phyloP scores from a whole-genome alignment of 495 filamentous ascomycete genomes.

The Neurospora sp. region DNA sequence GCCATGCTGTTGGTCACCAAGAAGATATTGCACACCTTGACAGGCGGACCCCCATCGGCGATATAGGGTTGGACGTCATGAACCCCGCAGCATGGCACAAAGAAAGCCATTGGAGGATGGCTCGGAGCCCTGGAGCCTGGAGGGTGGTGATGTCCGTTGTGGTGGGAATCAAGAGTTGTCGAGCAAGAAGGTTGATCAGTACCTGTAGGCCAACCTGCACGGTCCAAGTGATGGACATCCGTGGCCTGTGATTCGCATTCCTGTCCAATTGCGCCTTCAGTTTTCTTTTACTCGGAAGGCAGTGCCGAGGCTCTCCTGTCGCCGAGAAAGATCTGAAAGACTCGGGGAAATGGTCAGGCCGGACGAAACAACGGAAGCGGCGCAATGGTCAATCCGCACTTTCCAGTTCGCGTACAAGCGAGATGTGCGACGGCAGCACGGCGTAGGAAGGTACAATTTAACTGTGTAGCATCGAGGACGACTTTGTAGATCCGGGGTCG shows the following conservation, averaged over 20 bases:
- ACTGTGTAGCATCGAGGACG: background rate
- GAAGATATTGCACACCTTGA: background rate
- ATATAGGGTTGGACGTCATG: background rate
- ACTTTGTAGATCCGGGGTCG: background rate
- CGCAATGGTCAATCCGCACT: background rate
- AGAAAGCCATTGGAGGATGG: background rate
- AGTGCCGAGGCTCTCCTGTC: background rate
- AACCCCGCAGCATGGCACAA: background rate
- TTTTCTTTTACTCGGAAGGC: too few species aligned
- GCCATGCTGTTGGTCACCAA: background rate
- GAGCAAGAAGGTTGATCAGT: background rate
- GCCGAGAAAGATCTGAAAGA: background rate
- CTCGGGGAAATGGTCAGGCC: background rate
- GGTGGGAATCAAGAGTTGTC: background rate
- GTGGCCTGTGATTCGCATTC: background rate
- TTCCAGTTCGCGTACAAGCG: background rate
- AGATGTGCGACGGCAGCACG: background rate
- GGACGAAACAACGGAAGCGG: background rate
- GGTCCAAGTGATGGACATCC: background rate
- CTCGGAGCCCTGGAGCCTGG: background rate
- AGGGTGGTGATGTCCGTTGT: background rate
- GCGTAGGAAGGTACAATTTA: background rate
- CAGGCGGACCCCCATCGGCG: background rate
- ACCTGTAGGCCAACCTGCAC: background rate
- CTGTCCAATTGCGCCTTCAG: background rate